Percentiles rank a stretch among this genome's conserved stretches.
These are phyloP conservation scores for Dorcoceras hygrometricum DNA, from an alignment of 257 asterid genomes.

Conservation along the genomic window DNA sequence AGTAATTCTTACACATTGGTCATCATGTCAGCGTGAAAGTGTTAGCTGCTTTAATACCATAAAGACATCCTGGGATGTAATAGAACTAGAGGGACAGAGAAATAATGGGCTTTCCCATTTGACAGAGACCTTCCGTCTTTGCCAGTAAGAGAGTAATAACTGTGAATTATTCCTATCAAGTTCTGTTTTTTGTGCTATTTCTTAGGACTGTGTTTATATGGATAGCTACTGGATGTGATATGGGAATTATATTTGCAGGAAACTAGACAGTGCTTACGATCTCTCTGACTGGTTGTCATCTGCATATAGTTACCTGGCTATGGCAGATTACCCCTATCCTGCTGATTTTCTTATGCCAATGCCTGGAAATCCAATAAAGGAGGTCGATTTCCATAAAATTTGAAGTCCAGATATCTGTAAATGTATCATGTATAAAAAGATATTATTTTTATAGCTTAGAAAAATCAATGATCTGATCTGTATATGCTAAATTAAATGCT, in stretches of 20 bases:
- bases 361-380: constrained; percentile 89
- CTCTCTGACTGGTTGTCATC: constrained; percentile 68
- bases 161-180: constrained; percentile 12
- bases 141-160: constrained; percentile 47
- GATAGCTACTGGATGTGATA: constrained; percentile 18
- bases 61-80: constrained; percentile 74
- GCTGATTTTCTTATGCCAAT: constrained; percentile 86
- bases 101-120: constrained; percentile 61
- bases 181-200: neutral
- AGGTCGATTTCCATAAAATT: constrained; percentile 43
- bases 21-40: constrained; percentile 65
- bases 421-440: neutral
- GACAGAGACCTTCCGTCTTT: constrained; percentile 57
- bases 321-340: constrained; percentile 88
- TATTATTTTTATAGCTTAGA: neutral
- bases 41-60: constrained; percentile 71
- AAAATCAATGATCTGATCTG: neutral
- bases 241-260: constrained; percentile 49
- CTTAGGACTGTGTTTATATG: constrained; percentile 2
- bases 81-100: constrained; percentile 50
- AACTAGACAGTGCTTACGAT: constrained; percentile 60
- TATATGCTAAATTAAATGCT: constrained; percentile 20
- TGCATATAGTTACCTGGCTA: constrained; percentile 89
- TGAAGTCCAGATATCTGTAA: constrained; percentile 8
- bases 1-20: constrained; percentile 18